Evolutionary conservation across 345 rosid genomes (phyloP), one percentile per base, ranked within the genome.

Genomic region (Streptanthus diversifolius): DNA sequence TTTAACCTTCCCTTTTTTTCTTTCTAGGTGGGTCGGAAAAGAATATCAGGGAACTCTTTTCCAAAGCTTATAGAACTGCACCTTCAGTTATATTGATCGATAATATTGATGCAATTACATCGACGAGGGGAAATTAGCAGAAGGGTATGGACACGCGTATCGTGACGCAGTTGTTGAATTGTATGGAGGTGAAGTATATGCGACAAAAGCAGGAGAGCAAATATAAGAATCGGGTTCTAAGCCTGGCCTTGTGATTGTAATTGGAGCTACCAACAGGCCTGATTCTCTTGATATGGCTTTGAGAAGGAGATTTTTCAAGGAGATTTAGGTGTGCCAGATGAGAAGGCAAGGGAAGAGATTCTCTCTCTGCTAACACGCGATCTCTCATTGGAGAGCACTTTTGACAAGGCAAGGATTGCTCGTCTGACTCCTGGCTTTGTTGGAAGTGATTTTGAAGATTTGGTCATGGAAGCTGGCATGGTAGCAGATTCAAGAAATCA

Each of bases 211-310:
- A n/a, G 11, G 24, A 51, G 13, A 47, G 74, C 84, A 10, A 5
- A 0, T n/a, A 61, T 44, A 66, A n/a, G 80, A 58, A 62, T 22
- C 13, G 35, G 79, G 80, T 70, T 43, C 71, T n/a, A 77, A 54
- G 37, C 70, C 77, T 40, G 82, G 87, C 3, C 72, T 80, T 77
- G 92, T 89, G 68, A 85, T 89, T 52, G 89, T 89, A 2, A 85
- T 85, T 65, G 92, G 82, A 21, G 96, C 92, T 67, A 89, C 96
- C 18, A 89, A 87, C 65, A 84, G 90, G 64, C 87, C 88, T 19
- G 90, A 87, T 69, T 85, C 84, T 39, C 77, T 89, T 70, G 90
- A 89, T 77, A 78, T 81, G 17, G 92, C 90, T 5, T 67, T 89
- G 29, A 85, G 92, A 51, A 82, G 92, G 48, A 58, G 92, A 72